Evolutionary conservation across 768 basidiomycete species (phyloP).

Genomic region (Rhodotorula graminis): DNA sequence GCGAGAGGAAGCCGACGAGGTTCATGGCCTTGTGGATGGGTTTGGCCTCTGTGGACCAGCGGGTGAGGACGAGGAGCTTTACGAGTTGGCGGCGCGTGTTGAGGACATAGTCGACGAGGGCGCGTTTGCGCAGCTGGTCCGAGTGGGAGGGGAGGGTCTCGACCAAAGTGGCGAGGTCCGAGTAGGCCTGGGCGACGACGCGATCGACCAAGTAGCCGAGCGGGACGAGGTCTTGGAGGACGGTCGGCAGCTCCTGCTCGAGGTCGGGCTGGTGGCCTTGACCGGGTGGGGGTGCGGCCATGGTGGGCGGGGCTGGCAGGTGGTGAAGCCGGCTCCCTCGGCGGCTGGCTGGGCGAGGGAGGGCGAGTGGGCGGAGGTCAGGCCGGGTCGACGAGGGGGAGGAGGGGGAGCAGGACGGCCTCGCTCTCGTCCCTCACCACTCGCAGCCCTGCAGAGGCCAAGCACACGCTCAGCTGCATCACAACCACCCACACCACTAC

Average conservation of each 20-base stretch:
- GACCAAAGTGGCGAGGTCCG: slow-evolving; percentile 72
- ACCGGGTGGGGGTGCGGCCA: neutral
- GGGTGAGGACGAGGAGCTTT: slow-evolving; percentile 76
- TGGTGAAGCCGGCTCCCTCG: no score
- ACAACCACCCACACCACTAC: no score
- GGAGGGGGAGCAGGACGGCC: no score
- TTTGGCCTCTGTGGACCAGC: slow-evolving; percentile 69
- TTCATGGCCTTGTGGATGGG: slow-evolving; percentile 50
- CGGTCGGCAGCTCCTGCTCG: slow-evolving; percentile 67
- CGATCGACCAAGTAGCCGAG: slow-evolving; percentile 71
- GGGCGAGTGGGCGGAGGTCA: no score
- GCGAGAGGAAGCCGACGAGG: slow-evolving; percentile 77
- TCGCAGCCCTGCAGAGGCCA: no score
- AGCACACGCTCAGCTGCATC: no score
- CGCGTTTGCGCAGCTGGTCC: slow-evolving; percentile 63
- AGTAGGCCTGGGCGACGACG: slow-evolving; percentile 71
- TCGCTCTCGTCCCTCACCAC: no score
- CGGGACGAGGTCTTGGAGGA: slow-evolving; percentile 67
- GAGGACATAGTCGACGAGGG: slow-evolving; percentile 82
- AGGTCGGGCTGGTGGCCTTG: slow-evolving; percentile 44
- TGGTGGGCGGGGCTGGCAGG: neutral
- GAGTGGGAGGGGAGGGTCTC: slow-evolving; percentile 56
- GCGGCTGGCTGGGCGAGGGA: no score
- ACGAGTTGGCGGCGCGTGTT: slow-evolving; percentile 83
- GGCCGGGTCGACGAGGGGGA: no score